phyloP scores from a whole-genome alignment of 345 rosid species.

The Euphorbia lathyris region DNA sequence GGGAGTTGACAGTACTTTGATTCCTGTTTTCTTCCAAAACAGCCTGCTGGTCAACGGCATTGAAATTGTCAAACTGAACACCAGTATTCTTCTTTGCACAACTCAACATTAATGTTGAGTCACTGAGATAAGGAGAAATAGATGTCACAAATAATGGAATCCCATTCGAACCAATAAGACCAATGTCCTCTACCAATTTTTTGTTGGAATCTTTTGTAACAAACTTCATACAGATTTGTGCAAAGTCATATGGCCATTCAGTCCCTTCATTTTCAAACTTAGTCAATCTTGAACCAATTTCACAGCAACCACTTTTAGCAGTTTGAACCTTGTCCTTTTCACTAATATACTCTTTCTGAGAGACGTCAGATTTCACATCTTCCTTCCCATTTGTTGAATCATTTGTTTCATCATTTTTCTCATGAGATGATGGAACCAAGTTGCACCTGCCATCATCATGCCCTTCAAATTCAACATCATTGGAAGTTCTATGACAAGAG shows the following conservation, averaged over 20 bases:
- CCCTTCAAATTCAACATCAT: constrained; percentile 48
- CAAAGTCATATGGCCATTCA: constrained; percentile 57
- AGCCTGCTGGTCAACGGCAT: constrained; percentile 21
- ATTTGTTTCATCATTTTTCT: constrained; percentile 42
- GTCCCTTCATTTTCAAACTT: constrained; percentile 52
- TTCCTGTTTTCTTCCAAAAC: constrained; percentile 31
- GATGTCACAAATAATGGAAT: constrained; percentile 57
- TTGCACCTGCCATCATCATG: constrained; percentile 62
- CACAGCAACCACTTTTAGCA: constrained; percentile 35
- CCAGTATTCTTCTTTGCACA: constrained; percentile 28
- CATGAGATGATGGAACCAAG: constrained; percentile 37
- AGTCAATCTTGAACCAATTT: constrained; percentile 51
- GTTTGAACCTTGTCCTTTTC: constrained; percentile 32
- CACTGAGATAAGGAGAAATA: constrained; percentile 45
- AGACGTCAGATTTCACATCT: constrained; percentile 32
- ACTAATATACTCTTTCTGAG: constrained; percentile 28
- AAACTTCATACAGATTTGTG: constrained; percentile 72
- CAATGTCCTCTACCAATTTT: constrained; percentile 78
- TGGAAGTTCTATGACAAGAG: constrained; percentile 70
- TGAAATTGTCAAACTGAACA: constrained; percentile 32
- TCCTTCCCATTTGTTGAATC: constrained; percentile 45
- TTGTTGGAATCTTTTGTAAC: constrained; percentile 74
- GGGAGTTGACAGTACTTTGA: constrained; percentile 27
- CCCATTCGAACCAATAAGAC: constrained; percentile 81
- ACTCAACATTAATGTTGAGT: constrained; percentile 41